These are phyloP conservation scores for Decorospora gaudefroyi DNA, from an alignment of 2,329 filamentous ascomycete species.

Conservation along the genomic window DNA sequence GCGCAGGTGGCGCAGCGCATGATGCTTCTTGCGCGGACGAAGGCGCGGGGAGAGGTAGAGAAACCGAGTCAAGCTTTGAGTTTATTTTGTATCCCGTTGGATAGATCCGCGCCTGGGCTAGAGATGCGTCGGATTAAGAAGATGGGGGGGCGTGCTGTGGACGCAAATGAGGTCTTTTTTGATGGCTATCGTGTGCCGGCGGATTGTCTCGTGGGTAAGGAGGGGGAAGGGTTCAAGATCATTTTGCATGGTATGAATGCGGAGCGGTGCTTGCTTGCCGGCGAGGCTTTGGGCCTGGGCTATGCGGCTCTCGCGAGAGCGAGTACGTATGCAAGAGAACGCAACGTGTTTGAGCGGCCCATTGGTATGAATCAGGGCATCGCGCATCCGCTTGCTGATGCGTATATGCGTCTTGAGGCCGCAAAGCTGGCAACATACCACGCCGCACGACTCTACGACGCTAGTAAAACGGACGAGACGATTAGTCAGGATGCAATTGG, in stretches of 20 bases:
- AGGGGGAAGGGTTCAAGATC: conserved; percentile 78
- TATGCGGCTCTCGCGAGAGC: conserved; percentile 64
- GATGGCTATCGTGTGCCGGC: conserved; percentile 72
- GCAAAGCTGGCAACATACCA: conserved; percentile 66
- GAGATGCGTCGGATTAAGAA: conserved; percentile 76
- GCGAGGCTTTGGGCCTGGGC: conserved; percentile 78
- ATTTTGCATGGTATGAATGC: conserved; percentile 57
- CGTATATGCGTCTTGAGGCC: conserved; percentile 65
- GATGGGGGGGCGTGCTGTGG: conserved; percentile 81
- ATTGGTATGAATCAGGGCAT: conserved; percentile 66
- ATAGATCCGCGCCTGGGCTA: conserved; percentile 63
- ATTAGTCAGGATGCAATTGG: conserved; percentile 52
- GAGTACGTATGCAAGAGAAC: conserved; percentile 54
- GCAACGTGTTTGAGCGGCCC: conserved; percentile 60
- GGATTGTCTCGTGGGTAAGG: conserved; percentile 68
- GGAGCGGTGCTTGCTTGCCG: conserved; percentile 60
- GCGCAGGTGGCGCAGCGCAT: conserved; percentile 82
- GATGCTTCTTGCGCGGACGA: conserved; percentile 80
- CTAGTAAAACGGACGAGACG: conserved; percentile 36
- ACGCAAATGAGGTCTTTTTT: conserved; percentile 88
- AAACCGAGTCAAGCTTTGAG: conserved; percentile 77
- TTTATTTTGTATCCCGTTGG: conserved; percentile 78
- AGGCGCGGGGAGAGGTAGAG: conserved; percentile 65
- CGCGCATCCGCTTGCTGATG: conserved; percentile 61
- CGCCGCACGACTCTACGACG: conserved; percentile 62